Evolutionary conservation across 352 stramenopile species (phyloP).

Genomic region (Phytopythium montanum): DNA sequence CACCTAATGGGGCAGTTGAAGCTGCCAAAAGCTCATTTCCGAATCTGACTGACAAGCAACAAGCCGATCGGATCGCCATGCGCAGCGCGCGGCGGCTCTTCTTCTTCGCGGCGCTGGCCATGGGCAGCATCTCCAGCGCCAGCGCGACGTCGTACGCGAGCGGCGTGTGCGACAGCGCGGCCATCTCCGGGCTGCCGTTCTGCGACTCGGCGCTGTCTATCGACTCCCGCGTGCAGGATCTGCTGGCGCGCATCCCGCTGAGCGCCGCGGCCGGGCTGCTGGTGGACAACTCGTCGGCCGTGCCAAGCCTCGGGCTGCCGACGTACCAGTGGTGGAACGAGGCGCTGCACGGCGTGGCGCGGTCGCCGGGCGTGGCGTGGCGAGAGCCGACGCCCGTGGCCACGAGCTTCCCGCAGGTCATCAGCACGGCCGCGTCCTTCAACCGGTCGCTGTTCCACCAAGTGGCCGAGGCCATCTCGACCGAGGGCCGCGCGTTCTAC

Average conservation of each 20-base stretch:
- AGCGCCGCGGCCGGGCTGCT: conserved; percentile 68
- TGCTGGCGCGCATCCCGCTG: conserved; percentile 62
- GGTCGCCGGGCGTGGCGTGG: conserved; percentile 66
- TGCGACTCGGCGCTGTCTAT: conserved; percentile 53
- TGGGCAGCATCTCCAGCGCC: not conserved
- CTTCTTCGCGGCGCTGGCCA: not conserved
- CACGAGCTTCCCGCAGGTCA: conserved; percentile 89
- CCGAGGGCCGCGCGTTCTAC: conserved; percentile 78
- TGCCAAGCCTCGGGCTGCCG: conserved; percentile 35
- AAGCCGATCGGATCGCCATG: not conserved
- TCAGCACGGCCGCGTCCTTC: conserved; percentile 77
- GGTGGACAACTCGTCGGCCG: conserved; percentile 47
- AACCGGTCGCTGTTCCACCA: conserved; percentile 83
- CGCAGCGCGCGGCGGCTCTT: not conserved
- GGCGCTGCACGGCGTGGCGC: conserved; percentile 80
- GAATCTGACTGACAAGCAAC: not conserved
- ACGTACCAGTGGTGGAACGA: conserved; percentile 90
- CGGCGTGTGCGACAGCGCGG: conserved; percentile 45
- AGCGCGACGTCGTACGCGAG: not conserved
- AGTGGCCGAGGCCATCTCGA: conserved; percentile 76
- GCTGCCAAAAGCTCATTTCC: not conserved
- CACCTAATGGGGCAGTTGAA: not conserved
- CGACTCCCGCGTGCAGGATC: conserved; percentile 53
- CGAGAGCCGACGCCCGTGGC: conserved; percentile 44
- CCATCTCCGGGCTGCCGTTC: conserved; percentile 51